Evolutionary conservation across 1,139 yeast genomes (phyloP), one percentile per base, ranked within the genome.

Genomic region (Hyphopichia burtonii): DNA sequence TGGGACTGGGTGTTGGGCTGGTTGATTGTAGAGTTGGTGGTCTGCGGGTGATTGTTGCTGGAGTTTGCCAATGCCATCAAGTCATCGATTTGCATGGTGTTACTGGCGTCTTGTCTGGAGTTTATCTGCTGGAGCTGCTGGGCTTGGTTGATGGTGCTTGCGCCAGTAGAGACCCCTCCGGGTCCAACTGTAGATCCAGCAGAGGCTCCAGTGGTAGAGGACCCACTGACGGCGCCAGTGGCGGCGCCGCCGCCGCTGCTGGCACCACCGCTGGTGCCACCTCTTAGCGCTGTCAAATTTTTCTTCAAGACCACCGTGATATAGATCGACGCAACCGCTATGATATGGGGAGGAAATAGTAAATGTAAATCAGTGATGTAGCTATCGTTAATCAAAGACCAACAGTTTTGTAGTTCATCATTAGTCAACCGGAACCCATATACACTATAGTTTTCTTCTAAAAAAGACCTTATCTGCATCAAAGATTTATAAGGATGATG

Each of bases 381-480:
- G 49, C 93, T 80, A 58, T 93, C 99, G 58, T 91, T 93, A 39
- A 93, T 78, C 45, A 91, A 72, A 2, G 95, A 85, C 98, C 98
- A 91, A 4, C 88, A 73, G 39, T 86, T 82, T 56, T 91, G 96
- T 33, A 86, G 59, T 55, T 91, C 97, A 42, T 86, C 93, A 2
- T 82, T 76, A 1, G 78, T 63, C 23, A 86, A 54, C 17, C 59
- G 57, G 27, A 78, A 59, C 18, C 69, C 73, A 45, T 60, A 68
- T 2, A 45, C 41, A 3, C 51, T 40, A 31, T 44, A 41, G 46
- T 66, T 62, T 17, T 53, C 58, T 9, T 56, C 58, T 53, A 70
- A 55, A 43, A 82, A 49, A 68, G 77, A 58, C 62, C 71, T 40
- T 65, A 91, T 70, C 50, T 86, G 88, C 19, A 78, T 61, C 46